Base-by-base conservation (phyloP, 2,329 filamentous ascomycete species). In the Ascocoryne sarcoides region DNA sequence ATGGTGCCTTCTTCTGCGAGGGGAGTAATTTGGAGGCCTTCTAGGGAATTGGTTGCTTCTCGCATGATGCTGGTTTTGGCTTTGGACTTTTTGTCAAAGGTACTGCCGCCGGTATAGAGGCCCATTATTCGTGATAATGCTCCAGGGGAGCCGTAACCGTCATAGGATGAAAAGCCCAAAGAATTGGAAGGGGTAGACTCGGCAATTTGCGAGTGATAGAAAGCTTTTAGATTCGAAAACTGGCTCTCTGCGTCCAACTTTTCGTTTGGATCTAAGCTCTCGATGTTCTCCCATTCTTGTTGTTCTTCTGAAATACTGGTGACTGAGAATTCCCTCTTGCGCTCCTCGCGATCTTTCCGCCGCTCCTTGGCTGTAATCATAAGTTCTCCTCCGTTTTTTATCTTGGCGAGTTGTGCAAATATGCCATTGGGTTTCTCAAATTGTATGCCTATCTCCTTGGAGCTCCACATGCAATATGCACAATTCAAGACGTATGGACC, bases 391-490 rank as follows among this genome's bases (percentile, higher is more conserved):
- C 76, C 76, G 48, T 79, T 78, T 30, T 77, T 78, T 42, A 92
- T 64, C 53, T 81, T 83, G 28, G 80, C 67, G 7, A 95, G 68
- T 60, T 98, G 92, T 19, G 75, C 71, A 49, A 85, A 82, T 46
- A 98, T 88, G 46, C 87, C 86, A 44, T 85, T 92, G 8, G 84
- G 79, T 53, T 90, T 89, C 55, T 90, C 86, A 58, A 98, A 93
- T 54, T 85, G 79, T 61, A 98, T 81, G 28, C 84, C 87, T 31
- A 94, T 84, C 58, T 98, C 92, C 38, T 82, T 73, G 1, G 88
- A 90, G 47, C 78, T 86, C 92, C 92, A 98, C 61, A 84, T 80
- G 67, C 92, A 98, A 63, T 94, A 94, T 37, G 80, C 78, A 66
- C 92, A 98, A 28, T 81, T 76, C 31, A 98, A 70, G 23, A 90